These are phyloP conservation scores for Ottelia alismoides DNA, from an alignment of 106 monocot genomes.

Conservation along the genomic window DNA sequence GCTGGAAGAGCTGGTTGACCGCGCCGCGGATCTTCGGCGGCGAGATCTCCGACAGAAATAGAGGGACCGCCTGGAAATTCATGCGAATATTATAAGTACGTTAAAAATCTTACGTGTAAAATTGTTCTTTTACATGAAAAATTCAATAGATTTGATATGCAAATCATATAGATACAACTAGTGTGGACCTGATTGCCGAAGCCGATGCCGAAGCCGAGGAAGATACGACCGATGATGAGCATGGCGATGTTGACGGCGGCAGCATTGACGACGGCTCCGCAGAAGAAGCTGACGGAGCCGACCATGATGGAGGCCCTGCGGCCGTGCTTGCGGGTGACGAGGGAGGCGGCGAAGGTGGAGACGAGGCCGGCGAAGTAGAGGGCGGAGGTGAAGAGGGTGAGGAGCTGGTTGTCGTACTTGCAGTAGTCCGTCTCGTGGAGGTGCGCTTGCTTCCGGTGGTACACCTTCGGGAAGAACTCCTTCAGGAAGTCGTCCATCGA, in stretches of 20 bases:
- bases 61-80: slow-evolving; percentile 18
- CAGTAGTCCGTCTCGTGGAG: slow-evolving; percentile 31
- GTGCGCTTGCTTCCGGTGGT: slow-evolving; percentile 17
- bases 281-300: slow-evolving; percentile 37
- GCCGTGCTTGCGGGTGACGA: slow-evolving; percentile 17
- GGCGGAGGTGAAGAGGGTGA: slow-evolving; percentile 41
- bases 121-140: neutral
- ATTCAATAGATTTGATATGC: neutral
- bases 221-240: slow-evolving; percentile 33
- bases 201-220: slow-evolving; percentile 41
- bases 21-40: slow-evolving; percentile 25
- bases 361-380: slow-evolving; percentile 41
- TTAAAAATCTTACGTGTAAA: neutral
- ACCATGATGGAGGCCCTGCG: slow-evolving; percentile 22
- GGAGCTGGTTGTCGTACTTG: slow-evolving; percentile 31
- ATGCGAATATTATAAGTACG: neutral
- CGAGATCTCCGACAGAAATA: slow-evolving; percentile 24
- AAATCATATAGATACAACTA: neutral
- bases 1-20: slow-evolving; percentile 34
- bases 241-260: slow-evolving; percentile 29
- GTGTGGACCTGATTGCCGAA: slow-evolving; percentile 30
- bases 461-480: slow-evolving; percentile 35
- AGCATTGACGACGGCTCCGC: slow-evolving; percentile 28
- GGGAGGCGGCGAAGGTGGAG: slow-evolving; percentile 31
- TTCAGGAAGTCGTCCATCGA: slow-evolving; percentile 45